Base-by-base conservation (phyloP, 2,329 filamentous ascomycete genomes). In the Chaetomium olivaceum region DNA sequence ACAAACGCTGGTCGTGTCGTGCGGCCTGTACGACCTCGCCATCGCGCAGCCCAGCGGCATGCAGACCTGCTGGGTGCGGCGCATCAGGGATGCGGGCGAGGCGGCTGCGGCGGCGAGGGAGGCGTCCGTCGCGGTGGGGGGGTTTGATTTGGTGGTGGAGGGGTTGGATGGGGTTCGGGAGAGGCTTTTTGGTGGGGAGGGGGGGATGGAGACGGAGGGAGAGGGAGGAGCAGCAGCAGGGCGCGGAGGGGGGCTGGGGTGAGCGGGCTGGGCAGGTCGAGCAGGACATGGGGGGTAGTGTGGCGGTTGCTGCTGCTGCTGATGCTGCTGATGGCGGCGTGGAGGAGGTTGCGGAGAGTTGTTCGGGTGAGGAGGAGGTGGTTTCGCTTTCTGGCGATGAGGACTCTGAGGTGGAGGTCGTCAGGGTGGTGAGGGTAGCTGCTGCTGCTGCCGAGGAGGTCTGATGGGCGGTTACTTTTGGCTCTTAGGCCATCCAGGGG, bases 31-130 rank as follows among this genome's bases (percentile, higher is more conserved):
- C 39, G 64, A 63, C n/a, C 43, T 66, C 23, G 16, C 8, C 23
- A 23, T 56, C 2, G 56, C 57, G 5, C 56, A 59, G 56, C 8
- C 19, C 1, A 23, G 31, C 31, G 56, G 61, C 27, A 46, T 46
- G 1, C 57, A 52, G 39, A 61, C 64, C 2, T 66, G 51, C 56
- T 61, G 62, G 62, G 7, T 64, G 11, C 51, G 52, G 25, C 33
- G 33, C 14, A 7, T 48, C 11, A 14, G 5, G 4, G 29, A 4
- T 12, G 36, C 12, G 5, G 52, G 50, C 2, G 27, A 29, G 12
- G 9, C 21, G n/a, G 36, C 33, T 8, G 25, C 39, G 16, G 16
- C 16, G 16, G 39, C 39, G 39, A 14, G 16, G 39, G 39, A 43
- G 39, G 25, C 14, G 56, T 8, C 12, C 7, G 11, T n/a, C n/a